Conservation (phyloP, 306 rosid genomes). For the Neltuma alba region DNA sequence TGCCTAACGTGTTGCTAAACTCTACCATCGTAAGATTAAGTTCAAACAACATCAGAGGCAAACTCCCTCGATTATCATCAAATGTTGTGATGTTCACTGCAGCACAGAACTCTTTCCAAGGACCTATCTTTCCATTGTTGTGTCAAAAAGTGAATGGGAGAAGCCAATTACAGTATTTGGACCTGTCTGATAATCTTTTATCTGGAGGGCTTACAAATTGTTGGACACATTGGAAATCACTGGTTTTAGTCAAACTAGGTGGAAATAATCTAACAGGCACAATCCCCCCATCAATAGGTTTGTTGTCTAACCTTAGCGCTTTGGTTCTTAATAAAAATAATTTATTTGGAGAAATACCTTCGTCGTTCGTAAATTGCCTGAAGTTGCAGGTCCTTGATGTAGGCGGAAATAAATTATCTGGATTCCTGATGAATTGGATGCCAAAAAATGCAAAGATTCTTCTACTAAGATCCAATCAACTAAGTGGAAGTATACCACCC, state of each 20-base stretch:
- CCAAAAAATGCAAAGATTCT: neutral
- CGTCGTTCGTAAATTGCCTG: neutral
- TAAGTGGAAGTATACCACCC: neutral
- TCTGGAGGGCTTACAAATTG: neutral
- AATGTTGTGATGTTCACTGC: neutral
- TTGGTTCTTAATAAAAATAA: neutral
- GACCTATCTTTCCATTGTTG: neutral
- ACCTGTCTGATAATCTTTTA: neutral
- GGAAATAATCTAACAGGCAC: neutral
- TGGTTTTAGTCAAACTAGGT: neutral
- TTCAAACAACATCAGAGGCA: slow-evolving; percentile 19
- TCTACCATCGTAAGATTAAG: neutral
- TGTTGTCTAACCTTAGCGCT: neutral
- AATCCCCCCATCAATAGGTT: neutral
- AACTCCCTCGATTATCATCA: slow-evolving; percentile 15
- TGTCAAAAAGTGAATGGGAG: neutral
- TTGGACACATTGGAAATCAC: neutral
- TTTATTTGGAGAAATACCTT: neutral
- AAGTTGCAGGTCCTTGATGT: neutral
- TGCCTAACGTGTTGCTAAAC: slow-evolving; percentile 26
- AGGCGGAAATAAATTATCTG: neutral
- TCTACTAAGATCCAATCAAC: neutral
- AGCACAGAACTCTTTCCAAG: neutral
- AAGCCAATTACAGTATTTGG: neutral
- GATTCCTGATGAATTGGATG: slow-evolving; percentile 10